Evolutionary conservation across 306 rosid genomes (phyloP), one percentile per base, ranked within the genome.

Genomic region (Cicer judaicum): DNA sequence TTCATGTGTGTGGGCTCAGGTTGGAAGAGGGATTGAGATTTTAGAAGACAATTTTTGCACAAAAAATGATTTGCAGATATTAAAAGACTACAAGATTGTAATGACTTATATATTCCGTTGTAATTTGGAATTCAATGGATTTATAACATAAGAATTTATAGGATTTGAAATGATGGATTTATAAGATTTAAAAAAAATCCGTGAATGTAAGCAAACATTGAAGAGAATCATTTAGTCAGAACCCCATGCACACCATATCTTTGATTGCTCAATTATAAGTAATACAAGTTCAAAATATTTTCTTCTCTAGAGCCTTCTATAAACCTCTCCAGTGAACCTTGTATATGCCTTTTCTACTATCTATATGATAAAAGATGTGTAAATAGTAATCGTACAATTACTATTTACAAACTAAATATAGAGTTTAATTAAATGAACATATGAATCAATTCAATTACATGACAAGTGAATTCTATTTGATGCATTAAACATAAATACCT

Each of bases 401-500:
- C 34, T 29, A 29, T 29, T 29, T 29, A 29, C 34, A 29, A 29
- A 80, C 49, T 19, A 68, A 73, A 71, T 47, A 65, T 39, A 62
- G 49, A 66, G 14, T 18, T 53, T 38, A 50, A 55, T 34, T 43
- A 81, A 66, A 52, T 63, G 12, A 78, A 68, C 13, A 42, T 64
- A 42, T 44, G 56, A 73, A 34, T 69, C 24, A 64, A 70, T 62
- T 62, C 36, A 63, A 60, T 59, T 62, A 80, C 13, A 69, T 75
- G 69, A 44, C 48, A 16, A 49, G 18, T 24, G 19, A 65, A 64
- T 68, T 77, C 24, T 53, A 60, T 7, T 38, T 11, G 57, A 60
- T 42, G 70, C 3, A 40, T 40, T 73, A 19, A 72, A 7, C 79
- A 61, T 64, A 24, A 66, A 36, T 87, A 94, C 99, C 96, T 94